These are phyloP conservation scores for Celoporthe dispersa DNA, from an alignment of 2,329 filamentous ascomycete genomes.

Conservation along the genomic window DNA sequence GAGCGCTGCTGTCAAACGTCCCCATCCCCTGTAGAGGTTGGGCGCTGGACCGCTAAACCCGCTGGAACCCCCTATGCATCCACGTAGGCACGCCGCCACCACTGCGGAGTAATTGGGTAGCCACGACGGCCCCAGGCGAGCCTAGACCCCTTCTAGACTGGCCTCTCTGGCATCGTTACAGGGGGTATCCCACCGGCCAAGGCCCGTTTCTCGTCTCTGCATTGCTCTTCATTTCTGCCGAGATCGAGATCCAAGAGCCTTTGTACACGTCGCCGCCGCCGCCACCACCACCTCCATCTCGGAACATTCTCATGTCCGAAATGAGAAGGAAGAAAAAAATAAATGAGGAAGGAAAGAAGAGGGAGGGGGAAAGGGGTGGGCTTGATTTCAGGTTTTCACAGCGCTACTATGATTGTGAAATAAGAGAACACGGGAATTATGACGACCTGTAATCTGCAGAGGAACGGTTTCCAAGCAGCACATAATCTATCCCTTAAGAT, in stretches of 20 bases:
- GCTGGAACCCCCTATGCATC: background rate
- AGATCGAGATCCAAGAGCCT: background rate
- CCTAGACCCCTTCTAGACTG: background rate
- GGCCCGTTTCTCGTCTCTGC: background rate
- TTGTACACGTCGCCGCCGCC: background rate
- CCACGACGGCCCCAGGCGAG: background rate
- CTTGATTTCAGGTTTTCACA: background rate
- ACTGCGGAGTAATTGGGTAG: constrained; percentile 2
- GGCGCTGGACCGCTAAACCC: background rate
- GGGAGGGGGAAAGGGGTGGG: no score
- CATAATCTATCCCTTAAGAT: background rate
- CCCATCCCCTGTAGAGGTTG: background rate
- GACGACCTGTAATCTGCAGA: background rate
- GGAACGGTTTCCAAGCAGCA: background rate
- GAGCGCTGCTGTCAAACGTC: no score
- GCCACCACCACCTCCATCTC: no score
- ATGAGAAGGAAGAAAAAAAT: background rate
- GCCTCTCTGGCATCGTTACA: background rate
- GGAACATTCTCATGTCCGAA: background rate
- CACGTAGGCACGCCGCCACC: background rate
- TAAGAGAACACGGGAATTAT: background rate
- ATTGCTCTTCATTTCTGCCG: constrained; percentile 3
- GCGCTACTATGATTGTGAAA: no score
- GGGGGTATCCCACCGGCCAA: background rate
- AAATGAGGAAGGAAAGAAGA: no score